A percentile compares a stretch with the other conserved stretches of the same genome.
phyloP scores from a whole-genome alignment of 495 filamentous ascomycete species.

The Aspergillus conjunctus region DNA sequence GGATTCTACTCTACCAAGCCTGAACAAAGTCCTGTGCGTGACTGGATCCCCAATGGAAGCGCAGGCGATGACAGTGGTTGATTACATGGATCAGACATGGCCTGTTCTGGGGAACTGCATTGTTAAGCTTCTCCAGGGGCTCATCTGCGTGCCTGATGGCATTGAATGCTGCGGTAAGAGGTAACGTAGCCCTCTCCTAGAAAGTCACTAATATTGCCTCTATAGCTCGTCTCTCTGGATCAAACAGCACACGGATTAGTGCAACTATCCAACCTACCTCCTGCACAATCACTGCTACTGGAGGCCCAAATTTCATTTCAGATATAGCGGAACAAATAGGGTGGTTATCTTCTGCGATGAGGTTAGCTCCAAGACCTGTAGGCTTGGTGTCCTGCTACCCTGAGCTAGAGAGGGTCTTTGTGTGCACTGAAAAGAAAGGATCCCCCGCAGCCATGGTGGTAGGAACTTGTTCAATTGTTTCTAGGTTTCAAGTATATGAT shows the following conservation, averaged over 20 bases:
- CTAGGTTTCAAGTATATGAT: neutral
- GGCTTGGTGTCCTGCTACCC: neutral
- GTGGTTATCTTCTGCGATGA: neutral
- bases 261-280: neutral
- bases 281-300: neutral
- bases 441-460: neutral
- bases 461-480: neutral
- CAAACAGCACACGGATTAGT: neutral
- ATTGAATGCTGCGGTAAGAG: no score
- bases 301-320: neutral
- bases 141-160: neutral
- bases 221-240: neutral
- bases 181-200: no score
- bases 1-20: neutral
- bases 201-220: no score
- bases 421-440: neutral
- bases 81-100: neutral
- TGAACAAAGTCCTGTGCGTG: neutral
- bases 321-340: slow-evolving; percentile 1
- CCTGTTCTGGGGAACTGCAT: neutral
- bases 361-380: neutral
- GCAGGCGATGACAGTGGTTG: neutral
- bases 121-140: neutral
- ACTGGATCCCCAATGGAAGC: neutral
- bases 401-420: neutral